phyloP scores from a whole-genome alignment of 2,329 filamentous ascomycete genomes.

The Scedosporium boydii region DNA sequence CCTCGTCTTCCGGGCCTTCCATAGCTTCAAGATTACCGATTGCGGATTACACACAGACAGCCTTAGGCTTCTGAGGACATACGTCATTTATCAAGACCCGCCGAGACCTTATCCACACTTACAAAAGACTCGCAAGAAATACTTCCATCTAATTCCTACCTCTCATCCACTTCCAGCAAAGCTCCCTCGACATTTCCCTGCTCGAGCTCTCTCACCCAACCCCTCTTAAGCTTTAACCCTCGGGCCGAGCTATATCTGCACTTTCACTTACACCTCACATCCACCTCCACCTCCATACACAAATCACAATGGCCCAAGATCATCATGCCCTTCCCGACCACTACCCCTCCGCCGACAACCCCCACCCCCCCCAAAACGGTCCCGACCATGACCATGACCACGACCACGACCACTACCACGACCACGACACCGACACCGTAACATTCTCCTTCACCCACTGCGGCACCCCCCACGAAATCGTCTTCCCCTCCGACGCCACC shows the following conservation, averaged over 20 bases:
- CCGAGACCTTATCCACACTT: too few relatives aligned
- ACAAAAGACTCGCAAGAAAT: too few relatives aligned
- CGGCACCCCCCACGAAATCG: constrained; percentile 32
- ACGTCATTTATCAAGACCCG: too few relatives aligned
- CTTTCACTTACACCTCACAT: not conserved
- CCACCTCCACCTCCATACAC: not conserved
- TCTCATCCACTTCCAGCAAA: too few relatives aligned
- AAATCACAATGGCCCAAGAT: not conserved
- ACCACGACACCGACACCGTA: constrained; percentile 21
- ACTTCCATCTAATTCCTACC: too few relatives aligned
- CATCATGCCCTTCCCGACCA: constrained; percentile 4
- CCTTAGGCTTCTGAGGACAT: too few relatives aligned
- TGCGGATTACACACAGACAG: too few relatives aligned
- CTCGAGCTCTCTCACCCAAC: too few relatives aligned
- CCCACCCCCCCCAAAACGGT: constrained; percentile 5
- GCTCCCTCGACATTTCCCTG: too few relatives aligned
- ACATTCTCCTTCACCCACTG: constrained; percentile 37
- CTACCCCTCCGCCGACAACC: constrained; percentile 7
- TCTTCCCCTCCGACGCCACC: constrained; percentile 34
- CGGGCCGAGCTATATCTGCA: not conserved
- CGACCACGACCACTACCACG: constrained; percentile 11
- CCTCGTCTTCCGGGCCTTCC: too few relatives aligned
- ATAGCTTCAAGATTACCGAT: too few relatives aligned
- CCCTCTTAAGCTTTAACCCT: too few relatives aligned
- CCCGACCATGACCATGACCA: constrained; percentile 9